Evolutionary conservation across 1,284 basidiomycete genomes (phyloP), one percentile per base, ranked within the genome.

Genomic region (Dichomitus squalens): DNA sequence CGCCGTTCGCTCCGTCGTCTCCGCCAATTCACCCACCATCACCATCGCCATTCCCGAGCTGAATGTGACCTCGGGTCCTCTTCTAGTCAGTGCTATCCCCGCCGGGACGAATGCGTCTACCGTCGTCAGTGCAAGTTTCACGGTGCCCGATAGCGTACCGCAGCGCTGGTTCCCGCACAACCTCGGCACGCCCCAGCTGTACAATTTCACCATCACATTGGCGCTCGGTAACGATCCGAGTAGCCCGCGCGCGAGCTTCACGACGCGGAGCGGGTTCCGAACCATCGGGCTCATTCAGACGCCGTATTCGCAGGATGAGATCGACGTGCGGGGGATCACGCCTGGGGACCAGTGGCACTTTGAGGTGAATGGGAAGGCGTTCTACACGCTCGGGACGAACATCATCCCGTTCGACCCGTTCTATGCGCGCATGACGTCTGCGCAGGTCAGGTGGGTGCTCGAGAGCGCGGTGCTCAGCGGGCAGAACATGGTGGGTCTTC

Each of bases 341-440:
- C 82, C 82, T 0, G 83, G 82, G 4, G 82, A 85, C 61, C 78
- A 84, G 64, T 85, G 81, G 77, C 81, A 84, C 68, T 84, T 85
- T 64, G 75, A 79, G 59, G 73, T 85, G 56, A 84, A 85, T 53
- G 82, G 83, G 8, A 77, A 78, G 64, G 75, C 76, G 14, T 84
- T 85, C 64, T 85, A 83, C 59, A 77, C 76, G 52, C 73, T 78
- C 18, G 83, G 83, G 4, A 83, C 80, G 18, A 85, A 84, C 58
- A 77, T 84, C 62, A 84, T 85, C 53, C 83, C 84, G 1, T 84
- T 83, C 59, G 83, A 85, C 68, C 79, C 80, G 14, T 85, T 85
- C 66, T 84, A 85, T 59, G 69, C 81, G 29, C 72, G 84, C 44
- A 79, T 75, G 21, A 78, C 77, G 16, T 74, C 79, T 9, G 81